Conservation (phyloP, 1,139 yeast genomes). For the Nakaseomyces bracarensis region DNA sequence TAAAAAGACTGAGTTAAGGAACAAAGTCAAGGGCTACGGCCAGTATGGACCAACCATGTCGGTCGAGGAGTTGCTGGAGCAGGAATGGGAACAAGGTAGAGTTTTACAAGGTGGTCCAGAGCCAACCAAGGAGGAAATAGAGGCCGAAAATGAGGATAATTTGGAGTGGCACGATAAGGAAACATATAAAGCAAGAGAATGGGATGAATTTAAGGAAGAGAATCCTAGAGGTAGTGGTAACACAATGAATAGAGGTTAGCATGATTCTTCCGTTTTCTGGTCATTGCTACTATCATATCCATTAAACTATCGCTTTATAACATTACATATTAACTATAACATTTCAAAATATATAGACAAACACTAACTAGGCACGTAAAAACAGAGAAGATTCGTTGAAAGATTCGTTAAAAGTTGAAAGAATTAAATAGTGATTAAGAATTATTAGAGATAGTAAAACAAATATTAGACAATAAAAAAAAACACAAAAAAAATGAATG, state of each 20-base stretch:
- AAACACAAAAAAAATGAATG: neutral
- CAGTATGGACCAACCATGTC: constrained; percentile 92
- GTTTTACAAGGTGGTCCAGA: constrained; percentile 51
- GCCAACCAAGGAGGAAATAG: constrained; percentile 38
- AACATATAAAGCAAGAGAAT: constrained; percentile 61
- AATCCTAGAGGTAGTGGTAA: constrained; percentile 87
- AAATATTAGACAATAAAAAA: neutral
- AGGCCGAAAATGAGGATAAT: constrained; percentile 45
- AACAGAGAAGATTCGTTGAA: neutral
- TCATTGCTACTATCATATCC: no score
- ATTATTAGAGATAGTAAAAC: neutral
- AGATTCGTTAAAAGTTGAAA: neutral
- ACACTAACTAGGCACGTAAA: no score
- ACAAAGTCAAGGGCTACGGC: constrained; percentile 81
- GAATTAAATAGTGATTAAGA: neutral
- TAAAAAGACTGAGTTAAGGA: constrained; percentile 46
- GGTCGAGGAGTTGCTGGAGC: constrained; percentile 82
- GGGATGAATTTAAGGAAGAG: constrained; percentile 91
- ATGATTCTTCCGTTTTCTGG: neutral
- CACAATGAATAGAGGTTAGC: constrained; percentile 63
- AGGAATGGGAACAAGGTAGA: constrained; percentile 79
- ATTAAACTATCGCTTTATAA: no score
- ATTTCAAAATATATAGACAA: neutral
- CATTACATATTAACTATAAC: neutral
- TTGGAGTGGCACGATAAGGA: constrained; percentile 41